Conservation (phyloP, 768 basidiomycete species). For the Pleurotus djamor region DNA sequence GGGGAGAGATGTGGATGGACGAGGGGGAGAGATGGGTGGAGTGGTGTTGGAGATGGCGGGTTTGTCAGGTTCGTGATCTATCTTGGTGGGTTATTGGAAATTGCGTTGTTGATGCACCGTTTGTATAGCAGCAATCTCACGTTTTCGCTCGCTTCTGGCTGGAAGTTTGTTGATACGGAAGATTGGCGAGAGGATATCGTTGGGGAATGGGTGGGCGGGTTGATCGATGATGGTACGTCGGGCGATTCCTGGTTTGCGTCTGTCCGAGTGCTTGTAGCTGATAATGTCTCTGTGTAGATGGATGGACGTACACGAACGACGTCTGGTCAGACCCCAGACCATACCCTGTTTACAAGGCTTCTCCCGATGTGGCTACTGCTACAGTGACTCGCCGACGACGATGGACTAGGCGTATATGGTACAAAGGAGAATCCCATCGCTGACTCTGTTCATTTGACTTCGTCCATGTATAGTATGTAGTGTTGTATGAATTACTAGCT, state of each 20-base stretch:
- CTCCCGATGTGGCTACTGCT: slow-evolving; percentile 21
- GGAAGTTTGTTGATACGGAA: slow-evolving; percentile 75
- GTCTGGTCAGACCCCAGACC: slow-evolving; percentile 59
- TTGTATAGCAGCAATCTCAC: slow-evolving; percentile 71
- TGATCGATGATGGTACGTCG: slow-evolving; percentile 26
- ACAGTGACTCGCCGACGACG: slow-evolving; percentile 63
- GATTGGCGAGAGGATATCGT: slow-evolving; percentile 71
- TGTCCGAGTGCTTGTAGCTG: not conserved
- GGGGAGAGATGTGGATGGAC: slow-evolving; percentile 69
- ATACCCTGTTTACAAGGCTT: slow-evolving; percentile 21
- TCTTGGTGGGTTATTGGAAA: not conserved
- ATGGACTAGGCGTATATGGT: slow-evolving; percentile 75
- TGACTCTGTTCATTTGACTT: not conserved
- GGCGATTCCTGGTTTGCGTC: too few species aligned
- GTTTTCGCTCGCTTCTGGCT: slow-evolving; percentile 72
- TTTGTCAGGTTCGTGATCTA: slow-evolving; percentile 59
- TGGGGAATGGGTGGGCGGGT: slow-evolving; percentile 50
- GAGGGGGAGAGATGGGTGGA: slow-evolving; percentile 70
- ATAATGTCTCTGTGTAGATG: slow-evolving; percentile 37
- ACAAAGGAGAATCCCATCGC: slow-evolving; percentile 3
- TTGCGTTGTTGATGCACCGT: slow-evolving; percentile 7
- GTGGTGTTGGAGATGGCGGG: slow-evolving; percentile 42
- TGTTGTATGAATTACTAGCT: not conserved
- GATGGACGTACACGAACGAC: slow-evolving; percentile 84
- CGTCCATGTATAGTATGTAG: not conserved